phyloP scores from a whole-genome alignment of 352 stramenopile genomes.

The Globisporangium camurandrum region DNA sequence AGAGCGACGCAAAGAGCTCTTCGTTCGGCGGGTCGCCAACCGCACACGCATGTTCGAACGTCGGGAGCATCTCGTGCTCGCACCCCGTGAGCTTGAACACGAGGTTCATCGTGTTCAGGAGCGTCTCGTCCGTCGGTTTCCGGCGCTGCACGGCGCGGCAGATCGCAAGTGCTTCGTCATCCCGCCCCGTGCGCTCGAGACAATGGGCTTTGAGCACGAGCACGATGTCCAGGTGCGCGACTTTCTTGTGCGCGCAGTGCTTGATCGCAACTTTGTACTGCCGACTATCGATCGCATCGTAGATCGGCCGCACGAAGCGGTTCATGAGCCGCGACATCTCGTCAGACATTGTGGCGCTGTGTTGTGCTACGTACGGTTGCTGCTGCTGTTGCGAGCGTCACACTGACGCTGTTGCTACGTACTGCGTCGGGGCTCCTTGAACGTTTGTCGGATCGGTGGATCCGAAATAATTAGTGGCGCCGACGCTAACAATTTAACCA shows the following conservation, averaged over 20 bases:
- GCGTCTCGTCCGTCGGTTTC: constrained; percentile 71
- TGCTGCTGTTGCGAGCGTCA: not conserved
- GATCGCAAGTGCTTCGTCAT: constrained; percentile 67
- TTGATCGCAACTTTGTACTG: constrained; percentile 84
- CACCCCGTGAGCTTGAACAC: constrained; percentile 68
- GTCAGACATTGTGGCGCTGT: constrained; percentile 31
- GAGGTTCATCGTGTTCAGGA: constrained; percentile 80
- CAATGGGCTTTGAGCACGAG: constrained; percentile 83
- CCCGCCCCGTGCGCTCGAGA: constrained; percentile 62
- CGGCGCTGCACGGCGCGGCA: constrained; percentile 50
- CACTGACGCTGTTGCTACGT: not conserved
- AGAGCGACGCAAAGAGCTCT: constrained; percentile 66
- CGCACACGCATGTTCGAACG: constrained; percentile 62
- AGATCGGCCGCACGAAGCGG: constrained; percentile 78
- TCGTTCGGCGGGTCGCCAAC: constrained; percentile 41
- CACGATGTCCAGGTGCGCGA: constrained; percentile 69
- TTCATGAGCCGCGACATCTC: constrained; percentile 47
- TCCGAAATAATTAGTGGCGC: constrained; percentile 8
- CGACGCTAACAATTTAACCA: no score
- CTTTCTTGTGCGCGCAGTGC: constrained; percentile 72
- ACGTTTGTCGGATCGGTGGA: not conserved
- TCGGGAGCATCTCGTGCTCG: constrained; percentile 76
- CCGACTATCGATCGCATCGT: constrained; percentile 73
- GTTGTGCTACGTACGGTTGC: constrained; percentile 2
- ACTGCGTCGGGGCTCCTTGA: not conserved